Conservation (phyloP, 2,329 filamentous ascomycete species). For the Xylariaceae sp. region DNA sequence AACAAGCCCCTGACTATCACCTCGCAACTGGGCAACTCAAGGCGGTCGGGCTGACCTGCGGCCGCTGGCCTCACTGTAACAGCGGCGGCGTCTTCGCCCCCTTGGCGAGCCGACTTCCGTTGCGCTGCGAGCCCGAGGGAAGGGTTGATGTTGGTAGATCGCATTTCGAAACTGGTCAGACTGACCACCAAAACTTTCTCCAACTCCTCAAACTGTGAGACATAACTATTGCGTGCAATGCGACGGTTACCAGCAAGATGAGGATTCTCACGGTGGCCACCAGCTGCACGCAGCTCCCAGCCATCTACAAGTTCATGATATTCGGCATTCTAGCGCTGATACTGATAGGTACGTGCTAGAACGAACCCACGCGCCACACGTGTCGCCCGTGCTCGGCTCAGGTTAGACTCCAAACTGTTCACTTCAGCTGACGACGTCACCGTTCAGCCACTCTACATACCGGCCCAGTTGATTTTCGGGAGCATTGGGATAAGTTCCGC, state of each 20-base stretch:
- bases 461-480: slow-evolving; percentile 21
- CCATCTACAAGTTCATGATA: slow-evolving; percentile 22
- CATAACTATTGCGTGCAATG: slow-evolving; percentile 8
- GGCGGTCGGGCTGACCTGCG: no score
- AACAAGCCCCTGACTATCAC: no score
- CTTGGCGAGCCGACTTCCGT: no score
- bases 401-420: neutral
- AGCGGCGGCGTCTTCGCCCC: no score
- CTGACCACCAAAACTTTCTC: no score
- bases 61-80: no score
- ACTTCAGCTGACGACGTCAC: neutral
- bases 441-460: slow-evolving; percentile 18
- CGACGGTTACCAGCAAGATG: slow-evolving; percentile 11
- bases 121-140: no score
- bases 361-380: no score
- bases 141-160: no score
- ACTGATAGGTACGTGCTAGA: slow-evolving; percentile 18
- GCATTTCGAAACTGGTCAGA: no score
- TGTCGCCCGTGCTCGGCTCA: neutral
- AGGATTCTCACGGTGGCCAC: slow-evolving; percentile 17
- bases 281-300: slow-evolving; percentile 22
- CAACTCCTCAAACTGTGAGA: no score
- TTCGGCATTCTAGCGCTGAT: slow-evolving; percentile 19
- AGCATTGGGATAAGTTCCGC: slow-evolving; percentile 24
- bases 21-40: no score